Evolutionary conservation across 192 early-diverging fungal genomes (phyloP).

Genomic region (Coemansia sp.): DNA sequence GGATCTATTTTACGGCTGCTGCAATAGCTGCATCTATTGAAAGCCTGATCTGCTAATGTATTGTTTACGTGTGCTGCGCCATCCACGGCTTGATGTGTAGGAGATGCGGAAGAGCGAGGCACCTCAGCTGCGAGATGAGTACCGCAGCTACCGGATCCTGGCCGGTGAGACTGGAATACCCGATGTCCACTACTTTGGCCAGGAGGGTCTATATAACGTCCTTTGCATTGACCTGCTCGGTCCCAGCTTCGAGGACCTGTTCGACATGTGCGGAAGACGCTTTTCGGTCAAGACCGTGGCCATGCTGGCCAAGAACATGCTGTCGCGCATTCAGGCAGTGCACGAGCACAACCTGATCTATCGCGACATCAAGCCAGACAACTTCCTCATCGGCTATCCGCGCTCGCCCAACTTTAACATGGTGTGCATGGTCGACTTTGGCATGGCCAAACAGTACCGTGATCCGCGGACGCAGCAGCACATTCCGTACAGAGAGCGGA

Average conservation of each 20-base stretch:
- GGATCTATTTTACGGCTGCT: not conserved
- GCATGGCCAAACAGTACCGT: slow-evolving; percentile 97
- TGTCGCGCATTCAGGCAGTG: slow-evolving; percentile 83
- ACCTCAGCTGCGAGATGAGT: slow-evolving; percentile 95
- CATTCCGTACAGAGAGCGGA: slow-evolving; percentile 96
- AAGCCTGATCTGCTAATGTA: not conserved
- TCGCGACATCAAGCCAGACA: slow-evolving; percentile 98
- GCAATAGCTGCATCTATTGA: not conserved
- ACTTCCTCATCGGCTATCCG: slow-evolving; percentile 90
- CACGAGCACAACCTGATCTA: slow-evolving; percentile 96
- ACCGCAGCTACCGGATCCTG: slow-evolving; percentile 92
- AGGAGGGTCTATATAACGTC: slow-evolving; percentile 94
- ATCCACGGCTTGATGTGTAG: slow-evolving; percentile 18
- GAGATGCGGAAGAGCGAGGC: slow-evolving; percentile 96
- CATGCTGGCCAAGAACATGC: slow-evolving; percentile 94
- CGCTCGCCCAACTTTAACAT: slow-evolving; percentile 60
- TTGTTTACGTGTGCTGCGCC: not conserved
- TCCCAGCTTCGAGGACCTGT: slow-evolving; percentile 91
- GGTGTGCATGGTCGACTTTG: slow-evolving; percentile 95
- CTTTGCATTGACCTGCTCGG: slow-evolving; percentile 94
- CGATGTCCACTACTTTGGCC: slow-evolving; percentile 91
- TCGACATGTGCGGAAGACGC: slow-evolving; percentile 91
- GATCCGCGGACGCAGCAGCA: slow-evolving; percentile 96
- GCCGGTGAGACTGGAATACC: slow-evolving; percentile 85
- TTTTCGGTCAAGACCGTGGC: slow-evolving; percentile 93